These are phyloP conservation scores for Dendrocalamus sinicus DNA, from an alignment of 176 grass and related monocot genomes.

Conservation along the genomic window DNA sequence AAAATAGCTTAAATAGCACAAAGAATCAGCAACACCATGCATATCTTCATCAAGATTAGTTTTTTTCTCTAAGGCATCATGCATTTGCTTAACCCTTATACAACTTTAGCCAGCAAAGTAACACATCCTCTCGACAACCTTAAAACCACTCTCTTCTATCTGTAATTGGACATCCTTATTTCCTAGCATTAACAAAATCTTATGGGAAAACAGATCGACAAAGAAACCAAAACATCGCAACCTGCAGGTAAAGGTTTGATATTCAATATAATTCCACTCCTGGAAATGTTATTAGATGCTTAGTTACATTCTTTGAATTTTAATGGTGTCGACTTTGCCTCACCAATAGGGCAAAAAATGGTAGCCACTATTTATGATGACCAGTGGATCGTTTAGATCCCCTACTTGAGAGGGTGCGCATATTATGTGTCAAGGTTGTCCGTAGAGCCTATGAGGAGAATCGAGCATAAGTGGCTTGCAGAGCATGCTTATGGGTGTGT, in stretches of 20 bases:
- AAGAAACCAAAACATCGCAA: background rate
- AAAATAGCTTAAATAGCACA: no score
- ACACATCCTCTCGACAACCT: background rate
- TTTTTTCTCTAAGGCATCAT: slow-evolving; percentile 19
- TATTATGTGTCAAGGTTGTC: no score
- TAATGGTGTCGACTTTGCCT: no score
- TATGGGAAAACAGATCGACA: background rate
- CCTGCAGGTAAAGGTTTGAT: background rate
- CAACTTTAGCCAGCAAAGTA: background rate
- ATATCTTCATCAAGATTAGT: background rate
- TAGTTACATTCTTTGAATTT: no score
- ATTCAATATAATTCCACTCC: background rate
- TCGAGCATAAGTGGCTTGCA: no score
- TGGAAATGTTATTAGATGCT: background rate
- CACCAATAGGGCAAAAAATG: no score
- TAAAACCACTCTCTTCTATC: slow-evolving; percentile 22
- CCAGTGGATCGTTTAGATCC: no score
- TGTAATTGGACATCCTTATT: background rate
- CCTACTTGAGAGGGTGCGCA: no score
- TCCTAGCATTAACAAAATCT: background rate
- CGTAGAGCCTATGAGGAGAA: no score
- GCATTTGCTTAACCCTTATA: background rate
- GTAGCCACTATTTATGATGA: no score
- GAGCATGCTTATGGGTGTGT: no score
- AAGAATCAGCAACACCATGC: background rate